A percentile compares a stretch with the other conserved stretches of the same genome.
These are phyloP conservation scores for Pythium inflatum DNA, from an alignment of 352 stramenopile species.

Conservation along the genomic window DNA sequence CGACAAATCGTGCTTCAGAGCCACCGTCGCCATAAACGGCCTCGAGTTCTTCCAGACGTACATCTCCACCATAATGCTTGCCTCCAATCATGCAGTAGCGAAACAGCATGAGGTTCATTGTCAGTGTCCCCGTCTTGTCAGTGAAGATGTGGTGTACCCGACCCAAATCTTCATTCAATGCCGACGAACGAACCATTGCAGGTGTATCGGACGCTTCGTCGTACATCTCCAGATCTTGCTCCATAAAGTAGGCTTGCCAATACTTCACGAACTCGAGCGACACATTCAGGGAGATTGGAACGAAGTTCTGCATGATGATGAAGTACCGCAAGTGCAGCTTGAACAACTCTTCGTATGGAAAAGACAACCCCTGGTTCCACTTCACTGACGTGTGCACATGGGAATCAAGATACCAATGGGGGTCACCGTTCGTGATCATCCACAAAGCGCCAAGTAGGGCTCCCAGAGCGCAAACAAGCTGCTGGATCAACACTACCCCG, in stretches of 20 bases:
- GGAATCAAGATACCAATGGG: constrained; percentile 69
- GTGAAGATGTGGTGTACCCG: constrained; percentile 93
- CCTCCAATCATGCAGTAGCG: constrained; percentile 94
- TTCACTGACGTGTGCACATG: constrained; percentile 21
- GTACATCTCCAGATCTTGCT: constrained; percentile 92
- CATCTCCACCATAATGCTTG: constrained; percentile 90
- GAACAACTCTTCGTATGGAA: constrained; percentile 63
- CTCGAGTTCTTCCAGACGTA: constrained; percentile 59
- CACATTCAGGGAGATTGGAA: constrained; percentile 98
- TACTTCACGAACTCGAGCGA: constrained; percentile 97
- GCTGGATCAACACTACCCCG: constrained; percentile 73
- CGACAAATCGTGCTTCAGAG: constrained; percentile 45
- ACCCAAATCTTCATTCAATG: constrained; percentile 93
- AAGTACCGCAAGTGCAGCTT: constrained; percentile 93
- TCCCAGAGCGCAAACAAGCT: constrained; percentile 70
- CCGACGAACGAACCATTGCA: constrained; percentile 76
- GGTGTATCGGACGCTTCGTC: constrained; percentile 89
- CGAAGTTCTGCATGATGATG: constrained; percentile 97
- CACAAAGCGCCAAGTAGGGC: constrained; percentile 66
- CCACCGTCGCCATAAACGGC: constrained; percentile 4
- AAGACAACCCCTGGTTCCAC: constrained; percentile 40
- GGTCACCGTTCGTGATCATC: constrained; percentile 66
- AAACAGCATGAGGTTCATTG: constrained; percentile 97
- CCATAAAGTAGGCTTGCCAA: constrained; percentile 95
- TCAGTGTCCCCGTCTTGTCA: constrained; percentile 96